phyloP scores from a whole-genome alignment of 2,329 filamentous ascomycete species.

The Arthrobotrys pseudoclavata region DNA sequence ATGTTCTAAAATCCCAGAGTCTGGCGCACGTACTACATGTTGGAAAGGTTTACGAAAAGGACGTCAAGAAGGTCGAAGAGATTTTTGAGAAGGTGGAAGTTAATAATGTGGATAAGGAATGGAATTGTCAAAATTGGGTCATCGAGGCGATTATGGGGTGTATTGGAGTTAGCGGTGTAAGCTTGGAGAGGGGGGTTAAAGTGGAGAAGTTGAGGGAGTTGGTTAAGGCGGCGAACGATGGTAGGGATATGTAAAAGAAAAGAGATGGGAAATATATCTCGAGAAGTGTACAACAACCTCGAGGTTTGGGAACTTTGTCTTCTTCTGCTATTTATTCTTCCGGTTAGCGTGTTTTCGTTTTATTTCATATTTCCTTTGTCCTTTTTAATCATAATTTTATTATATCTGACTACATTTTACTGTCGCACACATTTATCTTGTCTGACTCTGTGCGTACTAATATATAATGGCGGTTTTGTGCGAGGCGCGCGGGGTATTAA shows the following conservation, averaged over 20 bases:
- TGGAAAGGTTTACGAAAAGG: slow-evolving; percentile 57
- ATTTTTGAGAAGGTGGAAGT: slow-evolving; percentile 45
- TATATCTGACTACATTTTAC: not conserved
- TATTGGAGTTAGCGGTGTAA: slow-evolving; percentile 34
- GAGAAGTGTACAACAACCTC: slow-evolving; percentile 9
- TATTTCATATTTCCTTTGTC: slow-evolving; percentile 17
- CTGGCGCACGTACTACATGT: slow-evolving; percentile 52
- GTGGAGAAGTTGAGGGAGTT: slow-evolving; percentile 49
- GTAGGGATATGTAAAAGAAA: slow-evolving; percentile 39
- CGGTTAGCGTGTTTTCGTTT: not conserved
- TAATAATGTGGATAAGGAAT: slow-evolving; percentile 50
- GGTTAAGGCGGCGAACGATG: slow-evolving; percentile 47
- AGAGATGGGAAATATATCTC: not conserved
- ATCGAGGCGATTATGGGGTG: slow-evolving; percentile 37
- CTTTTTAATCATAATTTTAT: slow-evolving; percentile 9
- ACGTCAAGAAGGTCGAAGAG: slow-evolving; percentile 39
- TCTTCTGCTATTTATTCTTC: not conserved
- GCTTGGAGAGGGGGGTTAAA: slow-evolving; percentile 51
- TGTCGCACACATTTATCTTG: not conserved
- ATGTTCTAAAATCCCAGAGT: slow-evolving; percentile 55
- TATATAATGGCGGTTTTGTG: no score
- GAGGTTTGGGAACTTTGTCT: not conserved
- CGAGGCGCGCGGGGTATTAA: no score
- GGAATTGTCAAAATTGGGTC: slow-evolving; percentile 59
- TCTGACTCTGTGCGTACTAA: not conserved